Conservation (phyloP, 768 basidiomycete species). For the Auricularia cornea region DNA sequence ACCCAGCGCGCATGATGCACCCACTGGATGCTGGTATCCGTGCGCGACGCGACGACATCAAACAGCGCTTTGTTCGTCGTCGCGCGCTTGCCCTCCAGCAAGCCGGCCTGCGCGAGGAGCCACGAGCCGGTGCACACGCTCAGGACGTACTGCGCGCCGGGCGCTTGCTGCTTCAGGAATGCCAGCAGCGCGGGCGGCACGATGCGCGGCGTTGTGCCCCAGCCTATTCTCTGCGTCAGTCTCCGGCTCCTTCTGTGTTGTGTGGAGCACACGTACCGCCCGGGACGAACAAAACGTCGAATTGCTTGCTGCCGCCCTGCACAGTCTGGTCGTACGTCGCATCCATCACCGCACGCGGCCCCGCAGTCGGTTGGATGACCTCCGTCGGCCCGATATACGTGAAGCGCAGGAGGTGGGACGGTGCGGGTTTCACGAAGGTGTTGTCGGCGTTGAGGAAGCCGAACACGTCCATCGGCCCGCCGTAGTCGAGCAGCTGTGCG, state of each 20-base stretch:
- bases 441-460: slow-evolving; percentile 8
- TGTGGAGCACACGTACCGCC: not conserved
- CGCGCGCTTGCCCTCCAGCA: slow-evolving; percentile 35
- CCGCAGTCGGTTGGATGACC: not conserved
- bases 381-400: not conserved
- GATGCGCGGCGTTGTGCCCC: not conserved
- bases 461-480: slow-evolving; percentile 26
- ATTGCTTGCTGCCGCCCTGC: not conserved
- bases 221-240: not conserved
- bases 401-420: not conserved
- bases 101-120: slow-evolving; percentile 31
- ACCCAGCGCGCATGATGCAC: not conserved
- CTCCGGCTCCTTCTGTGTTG: too few species aligned
- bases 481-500: slow-evolving; percentile 19
- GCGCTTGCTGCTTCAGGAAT: slow-evolving; percentile 28
- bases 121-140: slow-evolving; percentile 35
- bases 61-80: slow-evolving; percentile 38
- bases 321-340: not conserved
- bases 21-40: too few species aligned
- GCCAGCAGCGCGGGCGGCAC: slow-evolving; percentile 13
- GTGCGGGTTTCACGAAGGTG: not conserved
- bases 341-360: not conserved
- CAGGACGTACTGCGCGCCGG: slow-evolving; percentile 31
- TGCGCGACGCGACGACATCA: slow-evolving; percentile 17
- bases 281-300: not conserved